These are phyloP conservation scores for Scleroderma bovista DNA, from an alignment of 768 basidiomycete genomes.

Conservation along the genomic window DNA sequence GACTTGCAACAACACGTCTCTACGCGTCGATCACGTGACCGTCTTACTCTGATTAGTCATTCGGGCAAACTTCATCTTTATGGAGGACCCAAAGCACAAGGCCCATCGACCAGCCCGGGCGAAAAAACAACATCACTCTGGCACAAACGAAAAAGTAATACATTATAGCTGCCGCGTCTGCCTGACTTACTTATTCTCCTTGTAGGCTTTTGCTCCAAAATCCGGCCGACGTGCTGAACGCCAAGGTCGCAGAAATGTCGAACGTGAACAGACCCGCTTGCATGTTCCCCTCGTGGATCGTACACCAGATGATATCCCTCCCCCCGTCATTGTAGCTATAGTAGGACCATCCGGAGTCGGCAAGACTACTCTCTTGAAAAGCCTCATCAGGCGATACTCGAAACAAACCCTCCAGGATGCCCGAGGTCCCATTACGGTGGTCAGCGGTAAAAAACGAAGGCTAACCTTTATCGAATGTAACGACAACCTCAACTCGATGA, in stretches of 20 bases:
- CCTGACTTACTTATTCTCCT: slow-evolving; percentile 2
- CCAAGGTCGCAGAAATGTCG: slow-evolving; percentile 86
- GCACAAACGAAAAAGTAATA: slow-evolving; percentile 85
- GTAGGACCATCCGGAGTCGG: slow-evolving; percentile 97
- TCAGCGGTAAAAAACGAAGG: slow-evolving; percentile 86
- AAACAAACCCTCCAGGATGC: slow-evolving; percentile 89
- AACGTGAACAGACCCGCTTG: slow-evolving; percentile 88
- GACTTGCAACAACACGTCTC: not conserved
- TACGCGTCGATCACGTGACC: slow-evolving; percentile 28
- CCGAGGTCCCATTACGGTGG: slow-evolving; percentile 91
- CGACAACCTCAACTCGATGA: slow-evolving; percentile 97
- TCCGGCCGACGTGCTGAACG: slow-evolving; percentile 86
- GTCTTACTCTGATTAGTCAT: not conserved
- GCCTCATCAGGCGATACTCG: slow-evolving; percentile 85
- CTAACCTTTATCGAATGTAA: slow-evolving; percentile 98
- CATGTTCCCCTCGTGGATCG: slow-evolving; percentile 96
- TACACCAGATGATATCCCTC: slow-evolving; percentile 86
- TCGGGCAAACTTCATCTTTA: slow-evolving; percentile 16
- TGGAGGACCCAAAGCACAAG: slow-evolving; percentile 80
- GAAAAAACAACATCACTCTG: slow-evolving; percentile 62
- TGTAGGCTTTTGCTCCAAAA: slow-evolving; percentile 85
- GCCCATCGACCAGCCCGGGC: slow-evolving; percentile 73
- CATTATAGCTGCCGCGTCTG: not conserved
- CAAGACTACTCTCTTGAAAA: slow-evolving; percentile 90
- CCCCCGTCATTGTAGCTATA: slow-evolving; percentile 90